Evolutionary conservation across 345 rosid species (phyloP).

Genomic region (Triadica sebifera): DNA sequence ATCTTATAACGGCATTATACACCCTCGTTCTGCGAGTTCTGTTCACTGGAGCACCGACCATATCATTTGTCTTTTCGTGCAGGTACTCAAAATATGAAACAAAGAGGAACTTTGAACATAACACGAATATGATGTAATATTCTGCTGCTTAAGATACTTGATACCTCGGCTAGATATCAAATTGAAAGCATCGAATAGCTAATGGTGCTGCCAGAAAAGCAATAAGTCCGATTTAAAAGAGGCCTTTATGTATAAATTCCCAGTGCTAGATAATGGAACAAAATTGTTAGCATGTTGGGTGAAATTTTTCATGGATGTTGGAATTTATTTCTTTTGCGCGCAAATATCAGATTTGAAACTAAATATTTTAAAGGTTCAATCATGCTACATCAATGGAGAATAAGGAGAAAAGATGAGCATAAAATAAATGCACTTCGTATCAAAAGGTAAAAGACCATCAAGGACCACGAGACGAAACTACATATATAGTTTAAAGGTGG

Average conservation of each 20-base stretch:
- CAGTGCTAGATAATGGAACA: no score
- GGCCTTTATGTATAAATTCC: background rate
- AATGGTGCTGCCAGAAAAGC: background rate
- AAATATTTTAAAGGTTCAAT: background rate
- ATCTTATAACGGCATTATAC: background rate
- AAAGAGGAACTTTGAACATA: background rate
- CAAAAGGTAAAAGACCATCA: background rate
- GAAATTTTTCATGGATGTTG: background rate
- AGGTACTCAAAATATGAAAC: background rate
- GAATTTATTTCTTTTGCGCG: background rate
- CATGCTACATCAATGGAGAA: background rate
- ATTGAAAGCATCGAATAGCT: background rate
- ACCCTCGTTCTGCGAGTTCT: background rate
- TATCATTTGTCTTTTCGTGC: background rate
- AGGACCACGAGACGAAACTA: background rate
- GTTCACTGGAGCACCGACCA: background rate
- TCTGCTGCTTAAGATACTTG: no score
- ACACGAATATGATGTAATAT: no score
- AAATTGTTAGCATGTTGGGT: background rate
- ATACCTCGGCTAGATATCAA: background rate
- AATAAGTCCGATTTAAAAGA: background rate
- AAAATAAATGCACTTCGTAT: background rate
- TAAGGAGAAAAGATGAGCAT: background rate
- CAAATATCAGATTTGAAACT: background rate
- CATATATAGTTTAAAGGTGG: background rate